Evolutionary conservation across 2,329 filamentous ascomycete species (phyloP).

Genomic region (Fusarium chlamydosporum): DNA sequence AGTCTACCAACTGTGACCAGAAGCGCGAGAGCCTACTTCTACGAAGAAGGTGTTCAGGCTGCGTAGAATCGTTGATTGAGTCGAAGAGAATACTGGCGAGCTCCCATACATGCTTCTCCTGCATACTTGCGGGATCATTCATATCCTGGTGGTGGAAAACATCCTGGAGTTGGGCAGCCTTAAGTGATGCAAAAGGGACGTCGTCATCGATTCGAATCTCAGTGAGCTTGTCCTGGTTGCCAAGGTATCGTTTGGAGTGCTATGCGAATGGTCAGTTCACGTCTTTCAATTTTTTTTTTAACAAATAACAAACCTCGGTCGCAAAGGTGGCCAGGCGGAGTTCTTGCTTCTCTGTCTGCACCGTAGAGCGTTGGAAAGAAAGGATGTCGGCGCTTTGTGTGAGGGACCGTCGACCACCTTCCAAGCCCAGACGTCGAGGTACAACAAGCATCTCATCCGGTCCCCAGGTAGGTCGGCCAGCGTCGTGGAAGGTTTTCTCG

Average conservation of each 20-base stretch:
- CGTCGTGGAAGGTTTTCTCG: slow-evolving; percentile 78
- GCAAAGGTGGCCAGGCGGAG: slow-evolving; percentile 75
- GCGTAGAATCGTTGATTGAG: slow-evolving; percentile 63
- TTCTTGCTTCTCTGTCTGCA: slow-evolving; percentile 75
- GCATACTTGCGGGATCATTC: slow-evolving; percentile 62
- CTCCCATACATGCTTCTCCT: slow-evolving; percentile 86
- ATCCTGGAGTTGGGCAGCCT: slow-evolving; percentile 54
- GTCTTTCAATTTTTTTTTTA: background rate
- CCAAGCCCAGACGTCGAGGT: slow-evolving; percentile 56
- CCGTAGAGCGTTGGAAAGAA: slow-evolving; percentile 58
- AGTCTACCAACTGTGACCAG: slow-evolving; percentile 76
- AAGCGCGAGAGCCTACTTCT: slow-evolving; percentile 77
- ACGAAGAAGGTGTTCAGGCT: slow-evolving; percentile 59
- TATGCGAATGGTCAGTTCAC: slow-evolving; percentile 51
- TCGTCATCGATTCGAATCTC: slow-evolving; percentile 67
- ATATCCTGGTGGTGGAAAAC: slow-evolving; percentile 60
- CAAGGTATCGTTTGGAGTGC: slow-evolving; percentile 69
- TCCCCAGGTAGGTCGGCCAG: slow-evolving; percentile 84
- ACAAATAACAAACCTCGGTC: slow-evolving; percentile 61
- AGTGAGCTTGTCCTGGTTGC: slow-evolving; percentile 69
- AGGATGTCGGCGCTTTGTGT: slow-evolving; percentile 52
- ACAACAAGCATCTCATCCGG: slow-evolving; percentile 80
- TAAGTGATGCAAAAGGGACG: slow-evolving; percentile 71
- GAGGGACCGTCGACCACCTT: slow-evolving; percentile 54
- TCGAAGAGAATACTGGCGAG: slow-evolving; percentile 91